Evolutionary conservation across 2,329 filamentous ascomycete species (phyloP).

Genomic region (Epichloe coenophiala): DNA sequence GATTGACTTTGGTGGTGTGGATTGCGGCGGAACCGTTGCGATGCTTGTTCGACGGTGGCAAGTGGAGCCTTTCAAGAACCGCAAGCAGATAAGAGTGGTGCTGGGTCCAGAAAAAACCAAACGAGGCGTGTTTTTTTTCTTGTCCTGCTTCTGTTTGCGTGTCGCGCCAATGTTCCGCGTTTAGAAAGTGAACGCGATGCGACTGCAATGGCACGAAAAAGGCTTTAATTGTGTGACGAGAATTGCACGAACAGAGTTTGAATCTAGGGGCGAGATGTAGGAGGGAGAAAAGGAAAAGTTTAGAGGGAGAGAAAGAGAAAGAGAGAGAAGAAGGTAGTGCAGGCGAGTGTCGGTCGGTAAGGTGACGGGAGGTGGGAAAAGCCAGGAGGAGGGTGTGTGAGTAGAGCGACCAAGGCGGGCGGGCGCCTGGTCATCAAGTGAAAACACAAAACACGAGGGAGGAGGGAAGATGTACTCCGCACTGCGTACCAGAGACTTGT

Average conservation of each 20-base stretch:
- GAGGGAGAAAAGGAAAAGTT: slow-evolving; percentile 12
- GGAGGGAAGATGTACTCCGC: slow-evolving; percentile 1
- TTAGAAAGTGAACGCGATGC: slow-evolving; percentile 8
- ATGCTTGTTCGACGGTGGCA: slow-evolving; percentile 12
- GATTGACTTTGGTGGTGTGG: slow-evolving; percentile 6
- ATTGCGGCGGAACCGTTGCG: slow-evolving; percentile 11
- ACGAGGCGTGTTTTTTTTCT: slow-evolving; percentile 7
- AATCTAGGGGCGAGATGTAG: slow-evolving; percentile 6
- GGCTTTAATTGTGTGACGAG: slow-evolving; percentile 3
- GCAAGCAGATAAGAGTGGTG: slow-evolving; percentile 13
- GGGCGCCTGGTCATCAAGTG: slow-evolving; percentile 1
- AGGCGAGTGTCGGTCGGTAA: slow-evolving; percentile 7
- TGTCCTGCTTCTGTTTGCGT: slow-evolving; percentile 7
- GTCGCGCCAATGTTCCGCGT: slow-evolving; percentile 5
- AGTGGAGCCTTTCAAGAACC: slow-evolving; percentile 13
- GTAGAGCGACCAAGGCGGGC: slow-evolving; percentile 8
- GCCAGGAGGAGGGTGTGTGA: slow-evolving; percentile 8
- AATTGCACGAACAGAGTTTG: slow-evolving; percentile 1
- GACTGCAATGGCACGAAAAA: slow-evolving; percentile 5
- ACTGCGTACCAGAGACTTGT: not conserved
- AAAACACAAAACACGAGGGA: slow-evolving; percentile 4
- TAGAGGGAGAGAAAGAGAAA: slow-evolving; percentile 13
- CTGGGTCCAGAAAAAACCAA: slow-evolving; percentile 10
- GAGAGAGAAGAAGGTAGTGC: slow-evolving; percentile 6
- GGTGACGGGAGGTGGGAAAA: slow-evolving; percentile 10